These are phyloP conservation scores for Capronia epimyces DNA, from an alignment of 2,329 filamentous ascomycete species.

Conservation along the genomic window DNA sequence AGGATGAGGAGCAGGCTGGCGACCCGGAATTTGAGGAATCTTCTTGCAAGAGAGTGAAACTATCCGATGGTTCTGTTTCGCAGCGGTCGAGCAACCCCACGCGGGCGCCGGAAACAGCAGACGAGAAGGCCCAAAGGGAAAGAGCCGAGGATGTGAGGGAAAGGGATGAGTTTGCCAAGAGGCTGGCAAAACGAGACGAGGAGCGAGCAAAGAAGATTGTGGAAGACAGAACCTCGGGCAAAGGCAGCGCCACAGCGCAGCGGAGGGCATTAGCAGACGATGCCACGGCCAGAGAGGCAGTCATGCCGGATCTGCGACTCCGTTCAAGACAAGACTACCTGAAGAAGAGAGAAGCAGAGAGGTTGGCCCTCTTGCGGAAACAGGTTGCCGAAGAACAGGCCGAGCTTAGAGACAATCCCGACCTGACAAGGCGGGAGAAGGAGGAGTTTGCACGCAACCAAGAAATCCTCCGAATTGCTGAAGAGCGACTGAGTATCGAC, in stretches of 20 bases:
- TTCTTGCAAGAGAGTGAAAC: conserved; percentile 63
- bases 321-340: conserved; percentile 88
- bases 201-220: conserved; percentile 64
- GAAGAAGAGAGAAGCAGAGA: conserved; percentile 83
- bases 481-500: conserved; percentile 81
- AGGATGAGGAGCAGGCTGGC: conserved; percentile 47
- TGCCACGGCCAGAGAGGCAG: conserved; percentile 60
- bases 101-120: conserved; percentile 45
- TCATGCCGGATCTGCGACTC: conserved; percentile 74
- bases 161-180: conserved; percentile 71
- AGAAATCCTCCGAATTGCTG: conserved; percentile 72
- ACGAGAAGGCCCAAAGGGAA: conserved; percentile 53
- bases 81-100: conserved; percentile 31
- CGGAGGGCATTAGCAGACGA: conserved; percentile 62
- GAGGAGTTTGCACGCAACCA: conserved; percentile 84
- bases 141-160: conserved; percentile 65
- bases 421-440: conserved; percentile 71
- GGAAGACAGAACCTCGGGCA: conserved; percentile 53
- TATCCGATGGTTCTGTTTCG: conserved; percentile 50
- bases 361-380: conserved; percentile 75
- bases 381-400: conserved; percentile 85
- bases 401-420: conserved; percentile 70
- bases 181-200: conserved; percentile 66
- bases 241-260: conserved; percentile 54
- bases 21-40: conserved; percentile 61